phyloP scores from a whole-genome alignment of 208 protist species.

The Leishmania turanica region DNA sequence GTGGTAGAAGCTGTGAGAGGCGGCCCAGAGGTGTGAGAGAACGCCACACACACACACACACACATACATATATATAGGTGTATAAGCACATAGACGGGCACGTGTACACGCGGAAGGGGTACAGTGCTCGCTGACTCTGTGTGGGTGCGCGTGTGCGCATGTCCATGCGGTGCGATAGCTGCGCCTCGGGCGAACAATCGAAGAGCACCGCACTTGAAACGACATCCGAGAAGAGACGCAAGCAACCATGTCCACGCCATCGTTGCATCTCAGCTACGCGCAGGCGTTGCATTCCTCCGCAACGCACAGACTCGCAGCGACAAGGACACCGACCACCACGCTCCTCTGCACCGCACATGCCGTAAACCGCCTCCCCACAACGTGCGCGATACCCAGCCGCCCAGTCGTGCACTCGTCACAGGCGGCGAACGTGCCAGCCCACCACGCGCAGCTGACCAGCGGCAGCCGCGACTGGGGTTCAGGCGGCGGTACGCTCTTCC shows the following conservation, averaged over 20 bases:
- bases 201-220: background rate
- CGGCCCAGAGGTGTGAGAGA: background rate
- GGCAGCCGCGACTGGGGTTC: background rate
- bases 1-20: background rate
- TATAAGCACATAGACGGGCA: too few species aligned
- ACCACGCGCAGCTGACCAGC: background rate
- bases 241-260: background rate
- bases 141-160: background rate
- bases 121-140: background rate
- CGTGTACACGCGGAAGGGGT: background rate
- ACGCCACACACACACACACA: background rate
- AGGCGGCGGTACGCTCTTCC: conserved; percentile 1
- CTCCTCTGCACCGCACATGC: background rate
- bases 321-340: background rate
- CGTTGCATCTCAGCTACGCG: background rate
- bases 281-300: background rate
- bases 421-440: too few species aligned
- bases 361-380: background rate
- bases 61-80: background rate
- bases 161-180: background rate
- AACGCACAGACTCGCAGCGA: conserved; percentile 2
- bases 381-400: background rate
- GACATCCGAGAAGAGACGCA: background rate
- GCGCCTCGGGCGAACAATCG: background rate
- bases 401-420: background rate